These are phyloP conservation scores for Liquidambar formosana DNA, from an alignment of 164 flowering plant species.

Conservation along the genomic window DNA sequence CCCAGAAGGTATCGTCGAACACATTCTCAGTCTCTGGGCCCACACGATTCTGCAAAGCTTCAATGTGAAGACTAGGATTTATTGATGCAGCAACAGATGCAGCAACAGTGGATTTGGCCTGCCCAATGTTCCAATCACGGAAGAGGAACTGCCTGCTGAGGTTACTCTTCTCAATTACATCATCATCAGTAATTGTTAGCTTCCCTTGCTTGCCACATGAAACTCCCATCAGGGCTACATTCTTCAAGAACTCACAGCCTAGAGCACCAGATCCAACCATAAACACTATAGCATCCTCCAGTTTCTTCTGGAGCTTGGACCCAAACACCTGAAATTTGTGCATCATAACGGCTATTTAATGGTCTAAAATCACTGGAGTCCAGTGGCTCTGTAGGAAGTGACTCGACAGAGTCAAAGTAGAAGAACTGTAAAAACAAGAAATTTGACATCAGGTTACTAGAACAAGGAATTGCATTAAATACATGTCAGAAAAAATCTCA, in stretches of 20 bases:
- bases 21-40: constrained; percentile 78
- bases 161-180: constrained; percentile 89
- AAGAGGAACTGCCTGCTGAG: constrained; percentile 87
- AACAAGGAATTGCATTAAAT: no score
- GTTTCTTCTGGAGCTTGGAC: constrained; percentile 67
- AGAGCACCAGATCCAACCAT: constrained; percentile 86
- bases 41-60: constrained; percentile 82
- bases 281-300: constrained; percentile 62
- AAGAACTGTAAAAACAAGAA: constrained; percentile 51
- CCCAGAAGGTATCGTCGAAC: constrained; percentile 77
- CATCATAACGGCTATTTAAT: constrained; percentile 66
- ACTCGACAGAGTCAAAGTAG: constrained; percentile 73
- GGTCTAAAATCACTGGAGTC: constrained; percentile 60
- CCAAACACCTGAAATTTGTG: constrained; percentile 89
- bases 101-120: constrained; percentile 91
- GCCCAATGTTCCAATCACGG: constrained; percentile 93
- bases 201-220: constrained; percentile 60
- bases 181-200: constrained; percentile 79
- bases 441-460: neutral
- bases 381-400: constrained; percentile 65
- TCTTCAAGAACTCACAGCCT: constrained; percentile 79
- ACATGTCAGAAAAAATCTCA: no score
- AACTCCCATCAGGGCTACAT: constrained; percentile 77
- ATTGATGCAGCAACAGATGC: constrained; percentile 65
- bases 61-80: constrained; percentile 54